Base-by-base conservation (phyloP, 176 grass and related monocot species). In the Zoysia pacifica region DNA sequence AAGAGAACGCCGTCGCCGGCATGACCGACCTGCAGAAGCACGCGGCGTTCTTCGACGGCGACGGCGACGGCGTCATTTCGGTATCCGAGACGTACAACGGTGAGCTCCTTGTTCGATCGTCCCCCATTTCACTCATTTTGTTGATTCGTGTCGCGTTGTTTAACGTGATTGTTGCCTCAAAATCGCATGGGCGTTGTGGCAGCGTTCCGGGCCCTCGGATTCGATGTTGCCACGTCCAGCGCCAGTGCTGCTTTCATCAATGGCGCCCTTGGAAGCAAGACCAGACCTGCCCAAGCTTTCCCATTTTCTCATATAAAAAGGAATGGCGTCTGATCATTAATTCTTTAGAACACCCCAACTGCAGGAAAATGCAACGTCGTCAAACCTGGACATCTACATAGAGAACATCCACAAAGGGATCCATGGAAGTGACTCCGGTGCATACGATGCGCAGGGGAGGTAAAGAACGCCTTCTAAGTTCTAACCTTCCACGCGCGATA, bases 11-110 rank as follows among this genome's bases (percentile, higher is more conserved):
- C 28, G 48, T 43, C 39, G 54, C 2, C 73, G 68, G 86, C 45
- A 72, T 86, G 87, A 91, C 94, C 14, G 84, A 66, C 40, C 87
- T 97, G 67, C 87, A 94, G 71, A 86, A 85, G 85, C 94, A 94
- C 84, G 94, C 86, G 53, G 76, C 87, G 5, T 97, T 97, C 85
- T 97, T 97, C 86, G 94, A 97, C 77, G 42, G 66, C 69, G 55
- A 94, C 77, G 91, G 88, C 16, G 91, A 97, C 66, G 94, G 94
- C 54, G 1, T 97, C 85, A 67, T 97, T 76, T 83, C 93, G 59
- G 69, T 80, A 1, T 69, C 68, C 49, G 94, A 97, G 70, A 97
- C 94, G 8, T 97, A 88, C 71, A 59, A 84, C 13, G 94, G 94
- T 89, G 83, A 86, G 39, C 51, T 61, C 11, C 2, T 65, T 43